Conservation (phyloP, 371 early-diverging fungal species). For the Apophysomyces ossiformis region DNA sequence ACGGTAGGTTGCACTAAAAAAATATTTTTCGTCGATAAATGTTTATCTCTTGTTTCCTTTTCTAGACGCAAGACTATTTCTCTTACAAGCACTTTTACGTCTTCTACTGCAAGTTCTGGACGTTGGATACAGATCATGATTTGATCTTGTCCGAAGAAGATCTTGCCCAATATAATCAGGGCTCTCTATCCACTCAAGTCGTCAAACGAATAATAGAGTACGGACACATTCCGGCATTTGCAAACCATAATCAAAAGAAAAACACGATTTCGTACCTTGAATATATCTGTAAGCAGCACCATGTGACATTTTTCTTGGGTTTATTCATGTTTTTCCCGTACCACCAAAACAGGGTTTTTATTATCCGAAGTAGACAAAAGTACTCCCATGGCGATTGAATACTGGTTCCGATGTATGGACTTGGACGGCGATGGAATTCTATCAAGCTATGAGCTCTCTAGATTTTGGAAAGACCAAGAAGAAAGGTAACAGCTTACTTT, state of each 20-base stretch:
- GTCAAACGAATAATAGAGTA: constrained; percentile 62
- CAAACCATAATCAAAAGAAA: constrained; percentile 12
- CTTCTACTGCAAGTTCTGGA: constrained; percentile 92
- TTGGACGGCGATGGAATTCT: constrained; percentile 86
- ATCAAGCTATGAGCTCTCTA: constrained; percentile 76
- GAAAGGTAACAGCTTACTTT: constrained; percentile 27
- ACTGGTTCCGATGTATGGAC: constrained; percentile 88
- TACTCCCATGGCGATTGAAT: constrained; percentile 75
- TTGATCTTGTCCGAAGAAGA: constrained; percentile 63
- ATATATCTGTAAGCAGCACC: constrained; percentile 47
- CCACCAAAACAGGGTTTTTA: constrained; percentile 66
- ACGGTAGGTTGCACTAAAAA: constrained; percentile 41
- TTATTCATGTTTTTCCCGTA: background rate
- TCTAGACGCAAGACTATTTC: constrained; percentile 67
- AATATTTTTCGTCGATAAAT: background rate
- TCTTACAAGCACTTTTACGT: constrained; percentile 96
- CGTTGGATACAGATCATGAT: constrained; percentile 79
- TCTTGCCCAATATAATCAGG: constrained; percentile 65
- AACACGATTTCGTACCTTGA: constrained; percentile 47
- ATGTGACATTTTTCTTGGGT: background rate
- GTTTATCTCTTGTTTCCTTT: background rate
- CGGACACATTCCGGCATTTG: constrained; percentile 32
- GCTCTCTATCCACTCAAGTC: constrained; percentile 57
- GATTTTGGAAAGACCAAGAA: constrained; percentile 82
- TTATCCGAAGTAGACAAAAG: constrained; percentile 84